A percentile compares a stretch with the other conserved stretches of the same genome.
These are phyloP conservation scores for Zygosaccharomyces pseudorouxii DNA, from an alignment of 805 yeast genomes.

Conservation along the genomic window DNA sequence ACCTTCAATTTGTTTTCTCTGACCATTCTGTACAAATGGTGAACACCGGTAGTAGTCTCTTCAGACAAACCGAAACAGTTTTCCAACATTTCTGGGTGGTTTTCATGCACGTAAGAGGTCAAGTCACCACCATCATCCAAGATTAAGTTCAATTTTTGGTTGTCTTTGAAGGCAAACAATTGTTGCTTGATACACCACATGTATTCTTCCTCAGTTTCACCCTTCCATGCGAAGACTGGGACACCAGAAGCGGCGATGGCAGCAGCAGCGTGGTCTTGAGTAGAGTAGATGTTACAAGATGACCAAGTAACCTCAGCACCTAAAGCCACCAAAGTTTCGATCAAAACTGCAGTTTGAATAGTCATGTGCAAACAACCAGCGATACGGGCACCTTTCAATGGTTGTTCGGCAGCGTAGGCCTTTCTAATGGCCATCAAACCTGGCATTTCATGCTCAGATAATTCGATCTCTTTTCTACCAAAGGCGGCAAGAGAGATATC, in stretches of 20 bases:
- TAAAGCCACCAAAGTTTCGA: slow-evolving; percentile 92
- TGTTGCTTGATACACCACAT: slow-evolving; percentile 99
- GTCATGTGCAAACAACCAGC: slow-evolving; percentile 99
- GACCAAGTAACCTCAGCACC: slow-evolving; percentile 99
- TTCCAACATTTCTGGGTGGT: slow-evolving; percentile 95
- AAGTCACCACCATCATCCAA: slow-evolving; percentile 99
- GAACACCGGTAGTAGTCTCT: slow-evolving; percentile 99
- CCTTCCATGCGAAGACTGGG: slow-evolving; percentile 99
- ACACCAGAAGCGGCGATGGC: slow-evolving; percentile 99
- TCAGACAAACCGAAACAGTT: slow-evolving; percentile 95
- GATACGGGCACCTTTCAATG: slow-evolving; percentile 96
- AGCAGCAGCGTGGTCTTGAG: slow-evolving; percentile 99
- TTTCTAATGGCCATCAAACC: slow-evolving; percentile 97
- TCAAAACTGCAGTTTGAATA: slow-evolving; percentile 97
- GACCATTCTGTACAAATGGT: slow-evolving; percentile 95
- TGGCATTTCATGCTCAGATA: slow-evolving; percentile 99
- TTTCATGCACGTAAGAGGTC: slow-evolving; percentile 93
- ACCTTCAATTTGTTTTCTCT: slow-evolving; percentile 86
- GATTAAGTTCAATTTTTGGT: slow-evolving; percentile 90
- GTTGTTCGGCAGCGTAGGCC: slow-evolving; percentile 87
- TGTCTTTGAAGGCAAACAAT: slow-evolving; percentile 95
- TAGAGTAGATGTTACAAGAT: slow-evolving; percentile 98
- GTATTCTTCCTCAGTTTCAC: slow-evolving; percentile 99
- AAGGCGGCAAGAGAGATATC: slow-evolving; percentile 98
- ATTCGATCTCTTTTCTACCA: slow-evolving; percentile 98